Base-by-base conservation (phyloP, 2,329 filamentous ascomycete genomes). In the Zymoseptoria passerinii region DNA sequence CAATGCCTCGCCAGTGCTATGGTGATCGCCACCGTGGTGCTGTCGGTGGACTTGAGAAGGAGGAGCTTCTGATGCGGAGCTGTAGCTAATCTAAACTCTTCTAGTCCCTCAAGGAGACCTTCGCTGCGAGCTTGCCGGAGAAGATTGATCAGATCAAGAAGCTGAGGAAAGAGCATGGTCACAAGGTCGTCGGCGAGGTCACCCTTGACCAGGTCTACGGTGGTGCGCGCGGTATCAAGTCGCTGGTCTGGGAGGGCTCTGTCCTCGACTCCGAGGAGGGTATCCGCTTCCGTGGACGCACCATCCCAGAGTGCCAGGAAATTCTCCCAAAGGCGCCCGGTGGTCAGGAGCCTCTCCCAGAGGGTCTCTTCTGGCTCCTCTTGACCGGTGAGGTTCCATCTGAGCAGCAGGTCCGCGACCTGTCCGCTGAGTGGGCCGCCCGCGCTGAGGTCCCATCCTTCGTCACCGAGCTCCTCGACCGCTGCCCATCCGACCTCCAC, bases 81-180 rank as follows among this genome's bases (percentile, higher is more conserved):
- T 53, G 27, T 55, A 56, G 58, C 56, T 57, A 52, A 58, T 10
- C 28, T 13, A 20, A n/a, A 28, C 50, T 35, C 54, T 9, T 55
- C 55, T n/a, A 99, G 94, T 91, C 91, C 69, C 81, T 99, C 75
- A 99, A 99, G 83, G 94, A 99, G 77, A 92, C 91, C 75, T 97
- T 99, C 77, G 92, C 92, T 75, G 92, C 94, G 77, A 88, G 92
- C 73, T 83, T 99, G 64, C 94, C 94, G 70, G 90, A 87, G 76
- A 95, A 97, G 85, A 88, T 96, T 74, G 94, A 99, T 81, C 90
- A 97, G 85, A 91, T 99, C 83, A 99, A 99, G 90, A 86, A 90
- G 78, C 87, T 99, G 73, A 86, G 90, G 78, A 96, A 96, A 90
- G 92, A 96, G 75, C 85, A 95, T 77, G 94, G 94, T 76, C 89